Base-by-base conservation (phyloP, 495 filamentous ascomycete species). In the Penicillium taxi region DNA sequence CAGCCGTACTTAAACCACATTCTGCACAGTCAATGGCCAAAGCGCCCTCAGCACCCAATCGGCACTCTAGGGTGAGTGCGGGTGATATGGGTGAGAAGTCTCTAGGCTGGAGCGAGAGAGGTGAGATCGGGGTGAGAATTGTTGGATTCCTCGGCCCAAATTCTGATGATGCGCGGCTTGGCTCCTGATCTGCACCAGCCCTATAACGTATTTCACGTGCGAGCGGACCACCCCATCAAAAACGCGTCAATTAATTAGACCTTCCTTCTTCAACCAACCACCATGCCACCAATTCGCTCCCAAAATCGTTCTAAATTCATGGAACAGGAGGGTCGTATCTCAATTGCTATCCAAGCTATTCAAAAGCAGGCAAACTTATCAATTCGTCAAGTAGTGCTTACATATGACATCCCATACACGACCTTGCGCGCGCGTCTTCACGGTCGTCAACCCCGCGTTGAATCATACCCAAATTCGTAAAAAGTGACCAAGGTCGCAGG, bases 141-240 rank as follows among this genome's bases (percentile, higher is more conserved):
- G n/a, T n/a, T n/a, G n/a, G n/a, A n/a, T n/a, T n/a, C n/a, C n/a
- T n/a, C n/a, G n/a, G n/a, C n/a, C n/a, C 18, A 40, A 32, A 32
- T 32, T 32, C 30, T 18, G 30, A 32, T 21, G 30, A 18, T 32
- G 16, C n/a, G n/a, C 30, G 30, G 30, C 17, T 32, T 32, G 30
- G 8, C 21, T 32, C 17, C 17, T 32, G 30, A 21, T 19, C 30
- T 21, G 30, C 30, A 32, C 30, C 30, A 32, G 30, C 30, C 30
- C 21, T 18, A 21, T 32, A 32, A 9, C 25, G 22, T 32, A 14
- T 32, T 32, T 32, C 29, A 17, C 29, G 2, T 18, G 15, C 29
- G 29, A 32, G 29, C 29, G 14, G 29, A 4, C 2, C 29, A 17
- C 29, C 29, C 29, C 13, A 32, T 8, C 16, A 15, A 32, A 32